Evolutionary conservation across 768 basidiomycete species (phyloP), one percentile per base, ranked within the genome.

Genomic region (Leucosporidium scottii): DNA sequence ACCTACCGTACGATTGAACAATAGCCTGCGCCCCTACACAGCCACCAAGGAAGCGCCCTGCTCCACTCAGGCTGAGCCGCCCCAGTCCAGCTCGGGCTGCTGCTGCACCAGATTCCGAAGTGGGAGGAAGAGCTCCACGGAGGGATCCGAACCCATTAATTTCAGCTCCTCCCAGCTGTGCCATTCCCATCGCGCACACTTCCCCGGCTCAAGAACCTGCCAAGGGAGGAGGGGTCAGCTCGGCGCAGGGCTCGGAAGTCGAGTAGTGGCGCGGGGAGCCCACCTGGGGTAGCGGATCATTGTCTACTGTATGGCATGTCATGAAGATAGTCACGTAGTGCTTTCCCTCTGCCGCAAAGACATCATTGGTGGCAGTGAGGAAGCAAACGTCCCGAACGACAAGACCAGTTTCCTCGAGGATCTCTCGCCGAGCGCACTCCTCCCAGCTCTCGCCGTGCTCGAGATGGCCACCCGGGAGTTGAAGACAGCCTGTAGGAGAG

Each of bases 241-340:
- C 55, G 55, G 27, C 30, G 36, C 20, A 5, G 36, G 36, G 39
- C 12, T 44, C 13, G 21, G 10, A 17, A 17, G 15, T 4, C 39
- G 20, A 21, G 39, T 23, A 51, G 36, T n/a, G 36, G 27, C 3
- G 13, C 51, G 10, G n/a, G n/a, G 34, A 34, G 34, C 59, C n/a
- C 49, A 71, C 70, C 50, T 50, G 23, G 0, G 70, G 70, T 18
- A 60, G 15, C 1, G 49, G 50, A 12, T 53, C 56, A 4, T 63
- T 30, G 8, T 34, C 23, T 1, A 71, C 31, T 10, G 39, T 44
- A 44, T 17, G 44, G 20, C 55, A 51, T 0, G 8, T 58, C 8
- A 68, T 27, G 25, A 73, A 73, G 1, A 73, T 28, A 1, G 72
- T 73, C 36, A 73, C 49, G 56, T 73, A 73, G 48, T 73, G 72